A percentile compares a stretch with the other conserved stretches of the same genome.
These are phyloP conservation scores for Geotrichum fermentans DNA, from an alignment of 1,139 yeast species.

Conservation along the genomic window DNA sequence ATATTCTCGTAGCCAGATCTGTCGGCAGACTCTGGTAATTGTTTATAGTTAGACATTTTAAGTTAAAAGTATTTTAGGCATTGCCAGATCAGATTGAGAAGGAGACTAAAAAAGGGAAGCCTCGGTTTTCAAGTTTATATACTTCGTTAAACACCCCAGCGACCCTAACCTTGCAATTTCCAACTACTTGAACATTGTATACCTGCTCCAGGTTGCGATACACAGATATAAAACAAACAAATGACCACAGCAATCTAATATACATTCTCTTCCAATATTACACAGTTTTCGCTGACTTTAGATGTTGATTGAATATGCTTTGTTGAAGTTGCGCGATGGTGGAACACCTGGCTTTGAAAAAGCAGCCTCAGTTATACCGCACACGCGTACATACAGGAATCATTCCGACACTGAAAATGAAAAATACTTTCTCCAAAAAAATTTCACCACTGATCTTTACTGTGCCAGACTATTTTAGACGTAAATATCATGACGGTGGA, in stretches of 20 bases:
- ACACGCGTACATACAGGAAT: background rate
- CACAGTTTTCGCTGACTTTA: too few relatives aligned
- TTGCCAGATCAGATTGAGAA: background rate
- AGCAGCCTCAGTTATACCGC: too few relatives aligned
- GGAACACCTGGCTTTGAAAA: too few relatives aligned
- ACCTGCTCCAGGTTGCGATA: too few relatives aligned
- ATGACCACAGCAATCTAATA: too few relatives aligned
- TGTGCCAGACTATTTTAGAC: background rate
- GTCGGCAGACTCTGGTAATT: slow-evolving; percentile 9
- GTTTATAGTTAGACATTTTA: slow-evolving; percentile 14
- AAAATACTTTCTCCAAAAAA: background rate
- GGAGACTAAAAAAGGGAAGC: background rate
- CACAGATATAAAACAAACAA: too few relatives aligned
- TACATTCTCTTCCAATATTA: too few relatives aligned
- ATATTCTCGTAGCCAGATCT: slow-evolving; percentile 7
- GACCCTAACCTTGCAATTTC: too few relatives aligned
- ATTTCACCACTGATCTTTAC: background rate
- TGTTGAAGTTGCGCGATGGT: too few relatives aligned
- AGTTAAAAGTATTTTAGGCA: background rate
- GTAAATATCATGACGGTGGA: slow-evolving; percentile 8
- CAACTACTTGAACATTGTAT: too few relatives aligned
- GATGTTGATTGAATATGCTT: too few relatives aligned
- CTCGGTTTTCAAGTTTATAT: slow-evolving; percentile 1
- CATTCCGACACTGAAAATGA: background rate
- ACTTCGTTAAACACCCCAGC: too few relatives aligned